phyloP scores from a whole-genome alignment of 1,139 yeast species.

The Lodderomyces theae region DNA sequence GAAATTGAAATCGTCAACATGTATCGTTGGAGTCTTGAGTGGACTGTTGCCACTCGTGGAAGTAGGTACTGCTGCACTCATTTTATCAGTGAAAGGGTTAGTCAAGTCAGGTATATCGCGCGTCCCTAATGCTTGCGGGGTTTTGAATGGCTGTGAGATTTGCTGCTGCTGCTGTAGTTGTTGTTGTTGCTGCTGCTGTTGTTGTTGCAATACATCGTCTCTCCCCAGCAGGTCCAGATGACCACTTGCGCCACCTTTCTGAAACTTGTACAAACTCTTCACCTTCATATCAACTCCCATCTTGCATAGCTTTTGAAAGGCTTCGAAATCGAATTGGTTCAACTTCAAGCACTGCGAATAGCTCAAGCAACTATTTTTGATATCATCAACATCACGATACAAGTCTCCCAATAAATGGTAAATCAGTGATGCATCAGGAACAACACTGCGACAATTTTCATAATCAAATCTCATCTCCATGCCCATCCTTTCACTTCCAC shows the following conservation, averaged over 20 bases:
- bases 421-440: slow-evolving; percentile 66
- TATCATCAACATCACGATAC: slow-evolving; percentile 56
- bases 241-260: slow-evolving; percentile 5
- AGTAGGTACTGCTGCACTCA: not conserved
- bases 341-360: slow-evolving; percentile 66
- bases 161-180: not conserved
- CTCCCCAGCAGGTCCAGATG: slow-evolving; percentile 6
- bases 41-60: slow-evolving; percentile 3
- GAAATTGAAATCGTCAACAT: slow-evolving; percentile 27
- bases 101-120: slow-evolving; percentile 15
- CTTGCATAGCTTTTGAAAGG: slow-evolving; percentile 72
- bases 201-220: not conserved
- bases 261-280: slow-evolving; percentile 52
- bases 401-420: slow-evolving; percentile 71
- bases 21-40: slow-evolving; percentile 14
- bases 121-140: slow-evolving; percentile 1
- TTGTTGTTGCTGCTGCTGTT: not conserved
- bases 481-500: slow-evolving; percentile 25
- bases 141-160: slow-evolving; percentile 1
- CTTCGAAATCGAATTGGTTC: slow-evolving; percentile 86
- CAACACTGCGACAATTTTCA: slow-evolving; percentile 25
- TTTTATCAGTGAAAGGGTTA: slow-evolving; percentile 25
- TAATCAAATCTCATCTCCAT: slow-evolving; percentile 4
- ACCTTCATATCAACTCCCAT: slow-evolving; percentile 69
- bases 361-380: slow-evolving; percentile 61